Base-by-base conservation (phyloP, 306 rosid species). In the Trifolium fragiferum region DNA sequence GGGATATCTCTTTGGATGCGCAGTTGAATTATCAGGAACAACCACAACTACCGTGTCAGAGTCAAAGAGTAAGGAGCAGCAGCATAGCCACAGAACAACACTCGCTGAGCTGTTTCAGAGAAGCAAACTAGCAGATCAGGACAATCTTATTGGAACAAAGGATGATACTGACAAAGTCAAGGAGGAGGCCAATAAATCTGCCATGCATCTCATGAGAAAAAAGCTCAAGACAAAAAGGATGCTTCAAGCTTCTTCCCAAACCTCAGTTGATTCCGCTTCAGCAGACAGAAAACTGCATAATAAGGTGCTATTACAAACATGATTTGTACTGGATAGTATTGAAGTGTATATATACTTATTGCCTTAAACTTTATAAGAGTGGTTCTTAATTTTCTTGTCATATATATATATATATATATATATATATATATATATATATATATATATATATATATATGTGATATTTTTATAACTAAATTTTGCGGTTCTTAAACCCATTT, bases 61-160 rank as follows among this genome's bases (percentile, higher is more conserved):
- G 14, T 54, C 61, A 54, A 54, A 54, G 32, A 54, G 20, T 54
- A 88, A 90, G 87, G 94, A 90, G 83, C 84, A 87, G 86, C 96
- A 90, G 79, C 82, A 84, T 37, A 82, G 96, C 80, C 84, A 86
- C 47, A 81, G 98, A 73, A 86, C 96, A 14, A 86, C 98, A 35
- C 95, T 93, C 16, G 96, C 93, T 3, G 96, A 88, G 83, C 90
- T 92, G 9, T 92, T 92, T 82, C 96, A 82, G 86, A 87, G 81
- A 75, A 88, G 78, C 73, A 92, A 89, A 78, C 33, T 84, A n/a
- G 84, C 84, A 8, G 91, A 89, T 70, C 14, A 35, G 43, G 23
- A 62, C 14, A 57, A 20, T 21, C 63, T 32, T 15, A 23, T 30
- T 27, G 43, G 12, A 2, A 16, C 8, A 55, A 55, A 11, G 81